Percentiles rank a stretch among this genome's conserved stretches.
Conservation (phyloP, 2,329 filamentous ascomycete genomes). For the Trichoderma cornu-damae region DNA sequence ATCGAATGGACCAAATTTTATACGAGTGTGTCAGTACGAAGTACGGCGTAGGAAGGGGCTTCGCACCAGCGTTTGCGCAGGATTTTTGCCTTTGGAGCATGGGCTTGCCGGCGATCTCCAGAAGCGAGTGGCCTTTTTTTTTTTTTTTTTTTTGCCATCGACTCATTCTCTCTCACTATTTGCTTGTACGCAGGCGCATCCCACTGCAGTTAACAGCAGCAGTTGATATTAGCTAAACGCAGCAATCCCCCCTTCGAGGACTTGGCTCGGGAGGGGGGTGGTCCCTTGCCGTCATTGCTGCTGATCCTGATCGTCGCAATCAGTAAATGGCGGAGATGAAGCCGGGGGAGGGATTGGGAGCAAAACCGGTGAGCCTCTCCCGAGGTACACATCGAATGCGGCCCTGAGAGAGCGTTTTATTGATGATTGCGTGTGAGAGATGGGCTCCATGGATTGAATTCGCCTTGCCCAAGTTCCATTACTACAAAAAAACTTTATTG, state of each 20-base stretch:
- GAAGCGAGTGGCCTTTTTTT: neutral
- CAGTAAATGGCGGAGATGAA: neutral
- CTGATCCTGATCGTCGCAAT: slow-evolving; percentile 3
- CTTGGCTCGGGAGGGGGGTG: neutral
- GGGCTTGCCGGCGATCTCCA: neutral
- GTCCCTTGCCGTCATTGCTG: neutral
- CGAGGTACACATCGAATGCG: neutral
- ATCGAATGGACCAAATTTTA: neutral
- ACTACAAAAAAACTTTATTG: neutral
- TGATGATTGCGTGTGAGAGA: neutral
- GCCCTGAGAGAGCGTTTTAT: neutral
- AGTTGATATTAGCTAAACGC: slow-evolving; percentile 2
- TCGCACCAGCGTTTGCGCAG: neutral
- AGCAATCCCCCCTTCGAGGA: too few relatives aligned
- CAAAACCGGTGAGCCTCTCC: too few relatives aligned
- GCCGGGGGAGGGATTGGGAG: too few relatives aligned
- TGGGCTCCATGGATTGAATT: neutral
- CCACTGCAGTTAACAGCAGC: neutral
- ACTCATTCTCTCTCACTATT: neutral
- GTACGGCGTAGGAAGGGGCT: neutral
- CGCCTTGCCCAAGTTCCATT: neutral
- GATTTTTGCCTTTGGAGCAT: neutral
- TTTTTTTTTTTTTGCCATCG: too few relatives aligned
- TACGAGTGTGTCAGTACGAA: too few relatives aligned
- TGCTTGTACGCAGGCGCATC: neutral